Percentiles rank a stretch among this genome's conserved stretches.
Evolutionary conservation across 2,329 filamentous ascomycete genomes (phyloP).

Genomic region (Xylaria sp.): DNA sequence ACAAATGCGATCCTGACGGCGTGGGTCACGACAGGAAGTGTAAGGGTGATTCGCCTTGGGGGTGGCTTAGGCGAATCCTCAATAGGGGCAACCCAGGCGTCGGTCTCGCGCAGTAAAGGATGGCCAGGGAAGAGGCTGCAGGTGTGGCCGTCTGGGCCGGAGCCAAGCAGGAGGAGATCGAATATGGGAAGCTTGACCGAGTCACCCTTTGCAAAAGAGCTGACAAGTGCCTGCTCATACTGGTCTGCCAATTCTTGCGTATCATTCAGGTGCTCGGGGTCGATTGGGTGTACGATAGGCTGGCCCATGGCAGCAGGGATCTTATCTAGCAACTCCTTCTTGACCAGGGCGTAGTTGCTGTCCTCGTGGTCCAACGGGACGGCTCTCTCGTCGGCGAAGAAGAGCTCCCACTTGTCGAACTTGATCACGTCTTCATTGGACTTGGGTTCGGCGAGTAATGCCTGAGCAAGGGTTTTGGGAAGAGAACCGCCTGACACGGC

Average conservation of each 20-base stretch:
- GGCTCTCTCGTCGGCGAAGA: conserved; percentile 96
- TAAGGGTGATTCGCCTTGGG: conserved; percentile 86
- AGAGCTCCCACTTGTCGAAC: conserved; percentile 94
- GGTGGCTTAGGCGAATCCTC: conserved; percentile 95
- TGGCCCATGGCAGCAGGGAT: conserved; percentile 70
- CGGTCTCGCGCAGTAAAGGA: conserved; percentile 80
- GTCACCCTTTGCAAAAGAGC: conserved; percentile 86
- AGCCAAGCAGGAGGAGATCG: conserved; percentile 90
- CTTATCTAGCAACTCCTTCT: conserved; percentile 86
- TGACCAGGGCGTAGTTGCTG: conserved; percentile 91
- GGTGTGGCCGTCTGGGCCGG: conserved; percentile 94
- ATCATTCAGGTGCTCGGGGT: conserved; percentile 69
- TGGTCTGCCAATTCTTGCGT: conserved; percentile 90
- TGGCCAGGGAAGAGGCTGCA: conserved; percentile 96
- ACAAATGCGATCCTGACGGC: conserved; percentile 88
- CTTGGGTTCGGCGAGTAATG: conserved; percentile 67
- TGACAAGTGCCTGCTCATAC: conserved; percentile 88
- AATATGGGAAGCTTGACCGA: conserved; percentile 95
- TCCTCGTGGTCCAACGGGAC: conserved; percentile 90
- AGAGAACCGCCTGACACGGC: conserved; percentile 94
- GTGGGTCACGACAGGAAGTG: conserved; percentile 87
- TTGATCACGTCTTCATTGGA: conserved; percentile 67
- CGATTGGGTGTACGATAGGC: conserved; percentile 81
- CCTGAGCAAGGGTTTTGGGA: conserved; percentile 84
- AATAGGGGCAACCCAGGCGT: conserved; percentile 91